These are phyloP conservation scores for Phytophthora sansomeana DNA, from an alignment of 352 stramenopile genomes.

Conservation along the genomic window DNA sequence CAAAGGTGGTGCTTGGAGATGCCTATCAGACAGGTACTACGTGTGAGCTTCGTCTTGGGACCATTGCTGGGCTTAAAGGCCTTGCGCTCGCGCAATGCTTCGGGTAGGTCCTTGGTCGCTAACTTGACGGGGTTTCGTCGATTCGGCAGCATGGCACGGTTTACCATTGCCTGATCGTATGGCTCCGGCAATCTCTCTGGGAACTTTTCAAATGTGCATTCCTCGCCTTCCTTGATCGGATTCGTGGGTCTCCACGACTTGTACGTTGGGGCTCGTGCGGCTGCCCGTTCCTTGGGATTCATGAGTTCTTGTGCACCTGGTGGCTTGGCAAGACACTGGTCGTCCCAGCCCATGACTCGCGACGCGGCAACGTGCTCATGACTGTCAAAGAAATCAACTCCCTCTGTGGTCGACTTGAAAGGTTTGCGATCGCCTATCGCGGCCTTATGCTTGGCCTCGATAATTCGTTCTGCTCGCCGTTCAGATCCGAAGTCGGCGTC, in stretches of 20 bases:
- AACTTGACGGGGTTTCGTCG: constrained; percentile 75
- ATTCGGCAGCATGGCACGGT: constrained; percentile 74
- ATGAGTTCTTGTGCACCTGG: constrained; percentile 67
- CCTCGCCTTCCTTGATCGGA: constrained; percentile 65
- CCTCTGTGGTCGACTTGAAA: constrained; percentile 74
- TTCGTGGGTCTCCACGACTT: constrained; percentile 79
- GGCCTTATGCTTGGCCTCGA: constrained; percentile 51
- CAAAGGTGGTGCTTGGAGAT: constrained; percentile 83
- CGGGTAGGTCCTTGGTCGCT: constrained; percentile 64
- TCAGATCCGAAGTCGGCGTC: constrained; percentile 75
- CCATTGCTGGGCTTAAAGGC: constrained; percentile 66
- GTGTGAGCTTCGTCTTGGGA: constrained; percentile 82
- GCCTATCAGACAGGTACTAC: constrained; percentile 72
- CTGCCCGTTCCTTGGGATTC: constrained; percentile 77
- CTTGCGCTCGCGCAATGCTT: constrained; percentile 73
- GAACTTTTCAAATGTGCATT: constrained; percentile 78
- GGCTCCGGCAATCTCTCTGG: constrained; percentile 68
- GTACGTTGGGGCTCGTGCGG: constrained; percentile 56
- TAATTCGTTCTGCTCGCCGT: constrained; percentile 34
- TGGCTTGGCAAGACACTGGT: constrained; percentile 66
- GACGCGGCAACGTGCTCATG: constrained; percentile 77
- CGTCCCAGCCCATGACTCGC: constrained; percentile 71
- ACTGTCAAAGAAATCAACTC: constrained; percentile 77
- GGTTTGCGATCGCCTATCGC: constrained; percentile 74
- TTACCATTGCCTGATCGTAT: constrained; percentile 80